Base-by-base conservation (phyloP, 148 eudicot genomes). In the Arctostaphylos glauca region DNA sequence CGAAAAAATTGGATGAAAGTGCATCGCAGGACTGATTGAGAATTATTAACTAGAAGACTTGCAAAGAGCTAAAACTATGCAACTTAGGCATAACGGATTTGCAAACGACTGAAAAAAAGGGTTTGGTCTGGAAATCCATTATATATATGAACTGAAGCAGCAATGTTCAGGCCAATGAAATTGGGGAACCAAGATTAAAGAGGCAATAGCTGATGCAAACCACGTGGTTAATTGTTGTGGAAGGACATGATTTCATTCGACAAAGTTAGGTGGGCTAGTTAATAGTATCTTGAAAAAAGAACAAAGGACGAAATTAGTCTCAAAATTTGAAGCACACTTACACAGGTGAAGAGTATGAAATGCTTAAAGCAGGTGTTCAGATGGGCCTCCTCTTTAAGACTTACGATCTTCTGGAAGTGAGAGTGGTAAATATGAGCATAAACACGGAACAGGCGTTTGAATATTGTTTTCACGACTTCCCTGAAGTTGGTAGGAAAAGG, bases 351-450 rank as follows among this genome's bases (percentile, higher is more conserved):
- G 25, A 96, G 87, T 83, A 96, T 94, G 83, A 96, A 96, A 87
- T 96, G 99, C 91, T 96, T 96, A 92, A 96, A 96, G 87, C 99
- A 96, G 81, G 99, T 96, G 80, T 96, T 96, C 77, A 96, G 77
- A 84, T 96, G 99, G 75, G 99, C 99, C 84, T 96, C 99, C 92
- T 96, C 99, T 88, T 96, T 94, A 68, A 96, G 95, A 84, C 93
- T 92, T 62, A 96, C 94, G n/a, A 96, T 96, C 91, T 96, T 96
- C 93, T 96, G 99, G 90, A 96, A 96, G 87, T 96, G 99, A 9
- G 99, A 93, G 75, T 96, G 99, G 82, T 94, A 96, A 41, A 96
- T 96, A 89, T 96, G 99, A 78, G 98, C 99, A 89, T 96, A 96
- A 66, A 96, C 99, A 85, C 99, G 95, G 77, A 96, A 96, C 66